Evolutionary conservation across 495 filamentous ascomycete species (phyloP).

Genomic region (Pyrenopolyporus hunteri): DNA sequence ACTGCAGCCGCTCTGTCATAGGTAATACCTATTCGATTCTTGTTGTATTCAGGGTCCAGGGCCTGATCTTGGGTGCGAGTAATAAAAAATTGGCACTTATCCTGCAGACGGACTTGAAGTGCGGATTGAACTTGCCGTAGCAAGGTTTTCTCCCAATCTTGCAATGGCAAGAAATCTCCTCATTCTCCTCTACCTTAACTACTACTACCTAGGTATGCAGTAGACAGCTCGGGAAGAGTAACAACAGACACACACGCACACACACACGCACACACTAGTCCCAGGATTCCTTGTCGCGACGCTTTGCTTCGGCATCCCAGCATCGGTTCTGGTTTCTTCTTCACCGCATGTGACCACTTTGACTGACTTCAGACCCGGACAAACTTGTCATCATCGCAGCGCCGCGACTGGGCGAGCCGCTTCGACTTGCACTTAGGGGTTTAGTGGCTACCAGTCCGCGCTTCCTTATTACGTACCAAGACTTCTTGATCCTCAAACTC

Average conservation of each 20-base stretch:
- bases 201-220: too few species aligned
- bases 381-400: slow-evolving; percentile 36
- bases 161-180: too few species aligned
- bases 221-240: too few species aligned
- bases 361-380: slow-evolving; percentile 21
- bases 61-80: slow-evolving; percentile 10
- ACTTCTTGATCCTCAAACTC: slow-evolving; percentile 25
- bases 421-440: slow-evolving; percentile 73
- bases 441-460: slow-evolving; percentile 49
- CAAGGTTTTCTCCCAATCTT: too few species aligned
- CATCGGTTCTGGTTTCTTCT: slow-evolving; percentile 10
- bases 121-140: too few species aligned
- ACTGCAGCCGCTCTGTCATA: slow-evolving; percentile 28
- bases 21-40: slow-evolving; percentile 12
- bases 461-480: slow-evolving; percentile 43
- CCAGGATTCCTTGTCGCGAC: neutral
- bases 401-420: slow-evolving; percentile 45
- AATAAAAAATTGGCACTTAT: neutral
- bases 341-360: slow-evolving; percentile 40
- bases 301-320: slow-evolving; percentile 43
- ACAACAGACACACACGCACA: too few species aligned
- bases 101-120: too few species aligned
- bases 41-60: slow-evolving; percentile 6
- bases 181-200: too few species aligned
- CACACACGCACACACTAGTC: too few species aligned